These are phyloP conservation scores for Kwoniella newhampshirensis DNA, from an alignment of 768 basidiomycete species.

Conservation along the genomic window DNA sequence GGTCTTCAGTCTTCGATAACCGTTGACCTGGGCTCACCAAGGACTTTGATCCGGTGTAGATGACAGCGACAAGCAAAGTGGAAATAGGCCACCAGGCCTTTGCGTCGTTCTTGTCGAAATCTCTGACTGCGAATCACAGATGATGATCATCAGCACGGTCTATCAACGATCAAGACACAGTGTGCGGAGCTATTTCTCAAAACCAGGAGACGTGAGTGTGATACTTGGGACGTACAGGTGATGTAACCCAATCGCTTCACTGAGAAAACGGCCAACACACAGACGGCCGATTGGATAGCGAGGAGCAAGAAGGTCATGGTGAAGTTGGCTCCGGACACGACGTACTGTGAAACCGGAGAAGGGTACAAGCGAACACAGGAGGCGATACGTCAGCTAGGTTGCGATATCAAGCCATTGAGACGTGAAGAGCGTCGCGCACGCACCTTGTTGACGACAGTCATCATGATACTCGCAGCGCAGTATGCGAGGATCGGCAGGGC, in stretches of 20 bases:
- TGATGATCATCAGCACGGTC: too few relatives aligned
- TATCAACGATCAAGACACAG: too few relatives aligned
- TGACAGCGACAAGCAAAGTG: constrained; percentile 83
- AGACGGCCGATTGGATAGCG: constrained; percentile 85
- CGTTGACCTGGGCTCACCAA: constrained; percentile 67
- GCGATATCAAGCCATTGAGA: background rate
- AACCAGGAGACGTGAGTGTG: too few relatives aligned
- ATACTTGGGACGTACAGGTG: constrained; percentile 25
- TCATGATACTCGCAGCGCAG: constrained; percentile 89
- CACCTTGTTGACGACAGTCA: constrained; percentile 98
- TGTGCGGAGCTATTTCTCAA: too few relatives aligned
- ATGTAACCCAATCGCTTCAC: constrained; percentile 68
- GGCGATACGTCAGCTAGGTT: constrained; percentile 1
- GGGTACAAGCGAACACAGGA: background rate
- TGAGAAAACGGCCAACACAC: constrained; percentile 70
- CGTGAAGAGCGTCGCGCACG: constrained; percentile 15
- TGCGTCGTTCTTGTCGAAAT: constrained; percentile 78
- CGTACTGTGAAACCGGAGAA: constrained; percentile 62
- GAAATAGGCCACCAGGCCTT: constrained; percentile 94
- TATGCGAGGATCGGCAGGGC: constrained; percentile 83
- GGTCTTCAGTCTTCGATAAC: background rate
- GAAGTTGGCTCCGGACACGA: constrained; percentile 88
- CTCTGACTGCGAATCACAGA: too few relatives aligned
- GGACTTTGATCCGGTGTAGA: constrained; percentile 97
- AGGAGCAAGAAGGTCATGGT: constrained; percentile 96